These are phyloP conservation scores for Scalesia atractyloides DNA, from an alignment of 129 eudicot genomes.

Conservation along the genomic window DNA sequence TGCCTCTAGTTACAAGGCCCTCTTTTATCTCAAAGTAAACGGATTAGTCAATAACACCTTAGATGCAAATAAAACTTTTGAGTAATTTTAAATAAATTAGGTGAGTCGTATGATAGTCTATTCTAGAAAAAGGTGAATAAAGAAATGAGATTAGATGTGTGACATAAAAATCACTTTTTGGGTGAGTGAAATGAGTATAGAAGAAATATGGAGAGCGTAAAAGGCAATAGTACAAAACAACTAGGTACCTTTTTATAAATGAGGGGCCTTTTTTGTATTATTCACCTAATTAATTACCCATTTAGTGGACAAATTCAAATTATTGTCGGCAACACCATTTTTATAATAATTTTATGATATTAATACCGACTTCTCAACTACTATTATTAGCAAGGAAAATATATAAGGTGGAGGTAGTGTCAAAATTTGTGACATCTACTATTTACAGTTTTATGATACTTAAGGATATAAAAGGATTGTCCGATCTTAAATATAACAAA, in stretches of 20 bases:
- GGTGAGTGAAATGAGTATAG: constrained; percentile 51
- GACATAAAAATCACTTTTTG: constrained; percentile 47
- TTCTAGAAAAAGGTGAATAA: constrained; percentile 38
- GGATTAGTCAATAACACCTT: not conserved
- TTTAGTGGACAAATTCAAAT: constrained; percentile 55
- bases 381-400: constrained; percentile 2
- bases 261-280: constrained; percentile 39
- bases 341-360: constrained; percentile 15
- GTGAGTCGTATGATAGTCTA: constrained; percentile 32
- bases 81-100: constrained; percentile 21
- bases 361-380: constrained; percentile 38
- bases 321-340: constrained; percentile 61
- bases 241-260: constrained; percentile 30
- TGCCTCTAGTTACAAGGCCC: not conserved
- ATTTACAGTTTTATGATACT: too few relatives aligned
- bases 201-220: constrained; percentile 44
- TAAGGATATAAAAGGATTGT: too few relatives aligned
- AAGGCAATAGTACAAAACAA: constrained; percentile 38
- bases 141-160: constrained; percentile 36
- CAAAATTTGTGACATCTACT: too few relatives aligned
- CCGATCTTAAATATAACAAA: too few relatives aligned
- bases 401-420: not conserved
- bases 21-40: not conserved
- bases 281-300: constrained; percentile 47
- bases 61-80: not conserved